Base-by-base conservation (phyloP, 2,329 filamentous ascomycete genomes). In the Lasiodiplodia sp. region DNA sequence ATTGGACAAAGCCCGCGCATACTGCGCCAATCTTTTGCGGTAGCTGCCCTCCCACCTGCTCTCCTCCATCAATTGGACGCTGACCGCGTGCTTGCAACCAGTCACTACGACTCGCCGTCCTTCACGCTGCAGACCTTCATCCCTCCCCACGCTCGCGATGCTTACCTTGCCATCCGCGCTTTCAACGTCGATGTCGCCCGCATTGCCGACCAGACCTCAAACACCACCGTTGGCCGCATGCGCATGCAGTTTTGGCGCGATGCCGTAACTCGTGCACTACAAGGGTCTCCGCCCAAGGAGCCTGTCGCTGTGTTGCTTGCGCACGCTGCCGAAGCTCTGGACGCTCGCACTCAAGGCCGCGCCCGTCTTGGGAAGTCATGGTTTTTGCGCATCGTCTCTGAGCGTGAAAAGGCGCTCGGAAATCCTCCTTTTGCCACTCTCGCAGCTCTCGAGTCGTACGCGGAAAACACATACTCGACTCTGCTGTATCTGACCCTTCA, bases 191-290 rank as follows among this genome's bases (percentile, higher is more conserved):
- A 97, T 79, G 88, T 97, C 70, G 92, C 95, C 55, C 88, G 92
- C 68, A 91, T 98, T 71, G 93, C 96, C 68, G 95, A 98, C 80
- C 89, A 92, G 14, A 94, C 96, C 23, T 96, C 92, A 57, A 96
- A 92, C 70, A 89, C 92, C n/a, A 91, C 91, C 4, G 92, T 98
- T 70, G 95, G 93, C 62, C 86, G 90, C 65, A 89, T 98, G 86
- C 93, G 96, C 71, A 91, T 97, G 80, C 93, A 97, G 79, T 98
- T 98, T 84, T 98, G 96, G 92, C 89, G 92, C 62, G 94, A 98
- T 74, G 89, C 92, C 4, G 84, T 99, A 64, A 87, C 91, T 66
- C 90, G 91, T 70, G 91, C 92, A 1, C 91, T 97, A 70, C 86
- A 91, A 1, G 92, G 91, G 38, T 84, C 85, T 0, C 94, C 96